Evolutionary conservation across 192 early-diverging fungal genomes (phyloP), one percentile per base, ranked within the genome.

Genomic region (Chytriomyces confervae): DNA sequence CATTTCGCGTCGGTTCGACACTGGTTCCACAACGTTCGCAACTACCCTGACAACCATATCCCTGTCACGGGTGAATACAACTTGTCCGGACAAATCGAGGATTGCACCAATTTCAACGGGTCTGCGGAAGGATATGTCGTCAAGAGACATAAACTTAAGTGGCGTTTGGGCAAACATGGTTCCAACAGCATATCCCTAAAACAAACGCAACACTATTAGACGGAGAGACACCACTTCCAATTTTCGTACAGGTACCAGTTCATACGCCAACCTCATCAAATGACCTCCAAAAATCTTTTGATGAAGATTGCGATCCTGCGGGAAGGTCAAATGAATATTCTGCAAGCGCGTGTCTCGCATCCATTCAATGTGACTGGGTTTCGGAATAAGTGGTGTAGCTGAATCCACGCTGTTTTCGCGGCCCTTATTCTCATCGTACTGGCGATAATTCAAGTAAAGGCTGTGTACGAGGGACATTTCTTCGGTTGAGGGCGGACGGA

Each of bases 231-330:
- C 36, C 0, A 36, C 36, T 2, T 4, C 3, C 2, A 36, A 36
- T 36, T 36, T 36, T 36, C 36, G 4, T 36, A 36, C 2, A 1
- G 36, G 36, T 4, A 36, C 36, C 36, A 36, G 36, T 36, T 27
- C 95, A 62, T 87, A 92, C 0, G 95, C 95, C 4, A 92, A 82
- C 63, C 92, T 88, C 92, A 97, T 94, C 61, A 96, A 81, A 61
- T 92, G 91, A 5, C 84, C 84, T 20, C 63, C 92, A 85, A 93
- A 94, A 2, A 92, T 87, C 67, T 65, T 65, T 13, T 27, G 11
- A 36, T 65, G 63, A 11, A 65, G 13, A 36, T 65, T 65, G 1
- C 53, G 91, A 46, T 94, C 91, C 62, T 88, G 93, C 16, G 94
- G 93, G 63, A 89, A 74, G 11, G 72, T 90, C 23, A 91, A 80